Conservation (phyloP, 2,329 filamentous ascomycete genomes). For the Kalmusia sp. region DNA sequence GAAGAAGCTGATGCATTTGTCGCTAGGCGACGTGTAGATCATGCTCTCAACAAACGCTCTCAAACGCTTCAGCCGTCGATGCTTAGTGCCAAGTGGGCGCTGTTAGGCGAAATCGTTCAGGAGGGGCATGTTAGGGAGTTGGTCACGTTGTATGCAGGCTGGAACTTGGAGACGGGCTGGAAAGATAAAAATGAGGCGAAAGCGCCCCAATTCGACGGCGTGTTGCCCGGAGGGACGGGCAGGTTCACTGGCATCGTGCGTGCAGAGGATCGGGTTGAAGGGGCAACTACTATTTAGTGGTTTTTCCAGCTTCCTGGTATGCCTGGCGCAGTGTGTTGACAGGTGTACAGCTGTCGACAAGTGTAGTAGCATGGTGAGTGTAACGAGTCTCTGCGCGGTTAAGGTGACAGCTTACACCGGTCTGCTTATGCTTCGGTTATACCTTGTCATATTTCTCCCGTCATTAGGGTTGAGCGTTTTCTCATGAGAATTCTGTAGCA, state of each 20-base stretch:
- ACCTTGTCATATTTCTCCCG: too few species aligned
- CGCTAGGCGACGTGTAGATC: constrained; percentile 9
- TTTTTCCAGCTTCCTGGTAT: background rate
- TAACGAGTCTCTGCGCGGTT: background rate
- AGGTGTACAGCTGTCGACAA: constrained; percentile 2
- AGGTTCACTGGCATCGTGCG: constrained; percentile 45
- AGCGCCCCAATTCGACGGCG: constrained; percentile 52
- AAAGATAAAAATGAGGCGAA: constrained; percentile 37
- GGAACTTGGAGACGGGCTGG: constrained; percentile 41
- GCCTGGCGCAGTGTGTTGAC: background rate
- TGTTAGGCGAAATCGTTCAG: constrained; percentile 50
- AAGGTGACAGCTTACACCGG: background rate
- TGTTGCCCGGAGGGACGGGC: constrained; percentile 49
- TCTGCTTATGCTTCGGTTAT: too few species aligned
- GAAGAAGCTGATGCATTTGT: constrained; percentile 5
- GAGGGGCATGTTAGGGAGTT: constrained; percentile 42
- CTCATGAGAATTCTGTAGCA: too few species aligned
- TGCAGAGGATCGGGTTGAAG: constrained; percentile 25
- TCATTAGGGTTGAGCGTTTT: too few species aligned
- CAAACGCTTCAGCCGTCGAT: constrained; percentile 42
- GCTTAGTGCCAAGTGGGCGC: constrained; percentile 45
- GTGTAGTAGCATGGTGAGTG: background rate
- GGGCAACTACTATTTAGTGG: constrained; percentile 24
- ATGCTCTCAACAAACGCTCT: constrained; percentile 38
- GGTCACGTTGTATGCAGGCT: constrained; percentile 41